These are phyloP conservation scores for Mychonastes homosphaera DNA, from an alignment of 139 green algal genomes.

Conservation along the genomic window DNA sequence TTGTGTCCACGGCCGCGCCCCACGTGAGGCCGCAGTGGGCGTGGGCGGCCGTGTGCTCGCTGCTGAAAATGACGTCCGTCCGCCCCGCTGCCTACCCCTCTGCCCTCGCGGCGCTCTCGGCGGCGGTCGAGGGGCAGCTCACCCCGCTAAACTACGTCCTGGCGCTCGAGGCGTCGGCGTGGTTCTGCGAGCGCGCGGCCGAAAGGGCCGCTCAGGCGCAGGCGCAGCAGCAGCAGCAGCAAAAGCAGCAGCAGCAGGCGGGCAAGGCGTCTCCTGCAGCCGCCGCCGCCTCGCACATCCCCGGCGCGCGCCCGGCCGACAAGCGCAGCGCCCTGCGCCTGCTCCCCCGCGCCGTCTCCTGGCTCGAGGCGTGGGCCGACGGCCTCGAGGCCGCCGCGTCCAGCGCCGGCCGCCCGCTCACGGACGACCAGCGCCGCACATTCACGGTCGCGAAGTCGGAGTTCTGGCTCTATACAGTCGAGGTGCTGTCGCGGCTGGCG, in stretches of 20 bases:
- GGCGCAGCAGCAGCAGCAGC: constrained; percentile 9
- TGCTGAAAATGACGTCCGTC: constrained; percentile 66
- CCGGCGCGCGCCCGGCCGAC: no score
- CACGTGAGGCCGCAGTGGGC: constrained; percentile 60
- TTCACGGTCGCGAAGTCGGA: constrained; percentile 19
- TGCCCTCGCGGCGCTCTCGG: constrained; percentile 14
- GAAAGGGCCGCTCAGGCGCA: background rate
- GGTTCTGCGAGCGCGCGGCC: constrained; percentile 45
- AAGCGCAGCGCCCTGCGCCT: background rate
- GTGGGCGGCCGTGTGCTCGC: constrained; percentile 69
- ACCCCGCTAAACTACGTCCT: constrained; percentile 40
- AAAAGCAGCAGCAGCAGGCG: constrained; percentile 5
- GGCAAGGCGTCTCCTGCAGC: background rate
- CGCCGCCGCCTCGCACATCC: background rate
- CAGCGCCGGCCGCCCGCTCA: background rate
- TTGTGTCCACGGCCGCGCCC: constrained; percentile 8
- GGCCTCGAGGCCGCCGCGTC: background rate
- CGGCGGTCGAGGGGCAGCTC: constrained; percentile 29
- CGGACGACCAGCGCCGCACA: constrained; percentile 15
- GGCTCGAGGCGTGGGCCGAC: background rate
- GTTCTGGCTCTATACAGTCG: constrained; percentile 24
- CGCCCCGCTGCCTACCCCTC: constrained; percentile 16
- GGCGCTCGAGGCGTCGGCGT: constrained; percentile 37
- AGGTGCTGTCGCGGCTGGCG: constrained; percentile 18
- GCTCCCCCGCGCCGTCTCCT: background rate